Base-by-base conservation (phyloP, 208 protist genomes). In the Crithidia acanthocephali region DNA sequence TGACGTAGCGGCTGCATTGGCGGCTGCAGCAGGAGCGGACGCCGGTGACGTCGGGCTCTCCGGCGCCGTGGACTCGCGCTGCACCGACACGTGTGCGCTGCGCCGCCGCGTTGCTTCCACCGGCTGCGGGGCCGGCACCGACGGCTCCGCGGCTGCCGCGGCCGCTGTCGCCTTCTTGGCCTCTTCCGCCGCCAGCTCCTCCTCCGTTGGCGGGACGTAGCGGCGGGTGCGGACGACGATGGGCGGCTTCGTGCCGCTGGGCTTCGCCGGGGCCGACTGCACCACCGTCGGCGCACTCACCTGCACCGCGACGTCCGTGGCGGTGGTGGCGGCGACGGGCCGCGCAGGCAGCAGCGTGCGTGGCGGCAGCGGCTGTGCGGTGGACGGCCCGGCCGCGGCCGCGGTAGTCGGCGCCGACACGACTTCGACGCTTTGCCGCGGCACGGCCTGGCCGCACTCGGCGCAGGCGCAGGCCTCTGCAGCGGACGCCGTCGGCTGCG, bases 221-320 rank as follows among this genome's bases (percentile, higher is more conserved):
- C 75, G 75, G n/a, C 68, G 75, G 22, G 75, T 81, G 40, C 68
- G 68, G 20, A 81, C 64, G 23, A 76, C 56, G 8, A 71, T 68
- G 1, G 78, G 70, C 15, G 78, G 65, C 44, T 52, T 74, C 51
- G 66, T 63, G 59, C 65, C 58, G 0, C 45, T 64, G 33, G 28
- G 13, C 72, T 78, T 78, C 6, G 66, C 62, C 33, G 73, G 73
- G 0, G 68, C 10, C 0, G 72, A 70, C n/a, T 53, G 61, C 64
- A 74, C 70, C 63, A 55, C 66, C 30, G n/a, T 57, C 8, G 62
- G 35, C 15, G 50, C 35, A 15, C 35, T 44, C 6, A 44, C 18
- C 32, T n/a, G 27, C 25, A 30, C 47, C n/a, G 28, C 18, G 15
- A 7, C 30, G 16, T 2, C 25, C 28, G 9, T 58, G 40, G 23